Conservation (phyloP, 2,329 filamentous ascomycete genomes). For the Penicillium rolfsii region DNA sequence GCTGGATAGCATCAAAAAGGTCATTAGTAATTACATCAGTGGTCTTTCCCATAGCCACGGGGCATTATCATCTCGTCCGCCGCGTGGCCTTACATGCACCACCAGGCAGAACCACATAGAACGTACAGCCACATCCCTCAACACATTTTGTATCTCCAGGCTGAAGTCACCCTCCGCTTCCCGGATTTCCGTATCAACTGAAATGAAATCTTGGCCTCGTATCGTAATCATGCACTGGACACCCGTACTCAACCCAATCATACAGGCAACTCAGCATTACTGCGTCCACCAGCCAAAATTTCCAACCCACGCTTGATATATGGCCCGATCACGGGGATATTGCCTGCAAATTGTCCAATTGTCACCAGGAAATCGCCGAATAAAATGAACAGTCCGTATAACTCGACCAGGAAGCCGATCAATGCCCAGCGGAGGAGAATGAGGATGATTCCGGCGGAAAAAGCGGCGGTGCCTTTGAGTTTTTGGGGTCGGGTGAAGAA, state of each 20-base stretch:
- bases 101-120: not conserved
- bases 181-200: not conserved
- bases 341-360: slow-evolving; percentile 83
- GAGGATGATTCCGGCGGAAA: slow-evolving; percentile 77
- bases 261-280: slow-evolving; percentile 69
- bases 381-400: slow-evolving; percentile 89
- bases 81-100: not conserved
- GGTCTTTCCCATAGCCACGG: not conserved
- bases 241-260: slow-evolving; percentile 9
- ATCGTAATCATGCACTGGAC: not conserved
- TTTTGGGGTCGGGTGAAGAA: slow-evolving; percentile 97
- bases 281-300: slow-evolving; percentile 67
- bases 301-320: slow-evolving; percentile 78
- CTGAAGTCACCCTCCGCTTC: not conserved
- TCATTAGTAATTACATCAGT: slow-evolving; percentile 32
- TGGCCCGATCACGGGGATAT: slow-evolving; percentile 81
- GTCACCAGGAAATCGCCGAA: slow-evolving; percentile 97
- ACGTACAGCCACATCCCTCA: not conserved
- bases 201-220: not conserved
- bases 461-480: slow-evolving; percentile 85
- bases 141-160: not conserved
- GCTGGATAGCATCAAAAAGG: slow-evolving; percentile 10
- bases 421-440: slow-evolving; percentile 91
- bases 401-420: slow-evolving; percentile 84
- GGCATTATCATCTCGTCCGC: slow-evolving; percentile 16